These are phyloP conservation scores for Naganishia liquefaciens DNA, from an alignment of 1,284 basidiomycete species.

Conservation along the genomic window DNA sequence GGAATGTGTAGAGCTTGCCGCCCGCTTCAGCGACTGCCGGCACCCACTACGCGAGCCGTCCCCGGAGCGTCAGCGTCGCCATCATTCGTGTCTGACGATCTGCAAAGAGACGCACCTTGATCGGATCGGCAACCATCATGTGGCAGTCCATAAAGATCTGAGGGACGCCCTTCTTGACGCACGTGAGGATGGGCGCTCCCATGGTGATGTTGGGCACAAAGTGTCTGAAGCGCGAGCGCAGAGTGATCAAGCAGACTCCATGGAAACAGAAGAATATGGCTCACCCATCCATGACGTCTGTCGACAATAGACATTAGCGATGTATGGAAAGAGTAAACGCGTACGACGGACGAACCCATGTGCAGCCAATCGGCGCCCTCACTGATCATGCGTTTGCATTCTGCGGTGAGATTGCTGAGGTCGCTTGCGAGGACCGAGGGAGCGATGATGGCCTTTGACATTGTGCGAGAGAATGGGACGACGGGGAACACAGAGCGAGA, in stretches of 20 bases:
- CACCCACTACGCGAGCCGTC: slow-evolving; percentile 71
- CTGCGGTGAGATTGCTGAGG: slow-evolving; percentile 84
- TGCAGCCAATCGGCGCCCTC: slow-evolving; percentile 93
- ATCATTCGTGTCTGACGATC: neutral
- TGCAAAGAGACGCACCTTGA: slow-evolving; percentile 63
- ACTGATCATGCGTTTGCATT: slow-evolving; percentile 90
- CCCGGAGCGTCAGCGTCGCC: neutral
- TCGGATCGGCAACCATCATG: slow-evolving; percentile 98
- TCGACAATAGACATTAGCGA: neutral
- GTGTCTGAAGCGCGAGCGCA: slow-evolving; percentile 59
- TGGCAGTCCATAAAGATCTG: slow-evolving; percentile 99
- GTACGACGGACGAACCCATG: slow-evolving; percentile 69
- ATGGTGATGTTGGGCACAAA: slow-evolving; percentile 99
- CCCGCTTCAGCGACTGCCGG: slow-evolving; percentile 93
- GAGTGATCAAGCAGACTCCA: neutral
- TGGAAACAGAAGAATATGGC: slow-evolving; percentile 12
- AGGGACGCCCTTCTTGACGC: slow-evolving; percentile 84
- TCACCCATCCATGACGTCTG: slow-evolving; percentile 96
- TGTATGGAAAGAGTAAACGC: neutral
- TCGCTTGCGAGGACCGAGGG: slow-evolving; percentile 89
- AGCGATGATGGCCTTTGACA: slow-evolving; percentile 84
- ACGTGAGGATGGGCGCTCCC: slow-evolving; percentile 86
- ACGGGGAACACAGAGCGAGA: neutral
- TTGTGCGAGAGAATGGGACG: slow-evolving; percentile 43
- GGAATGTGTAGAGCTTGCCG: slow-evolving; percentile 94